Evolutionary conservation across 306 rosid species (phyloP), one percentile per base, ranked within the genome.

Genomic region (Dalbergia cultrata): DNA sequence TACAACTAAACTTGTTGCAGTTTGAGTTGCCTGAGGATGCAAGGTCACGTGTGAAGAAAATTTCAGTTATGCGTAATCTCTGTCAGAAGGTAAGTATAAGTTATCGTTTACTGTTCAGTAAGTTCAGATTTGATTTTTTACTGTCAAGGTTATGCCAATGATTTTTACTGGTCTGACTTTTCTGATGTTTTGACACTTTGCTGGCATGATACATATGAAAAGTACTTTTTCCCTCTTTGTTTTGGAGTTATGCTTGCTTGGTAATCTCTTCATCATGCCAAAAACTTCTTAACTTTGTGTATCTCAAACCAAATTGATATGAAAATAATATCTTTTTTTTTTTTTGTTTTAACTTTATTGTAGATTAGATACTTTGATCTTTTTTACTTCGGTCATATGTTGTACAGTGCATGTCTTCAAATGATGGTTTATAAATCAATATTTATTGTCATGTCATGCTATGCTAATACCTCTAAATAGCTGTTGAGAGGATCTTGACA

Each of bases 41-140:
- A 60, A 86, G 82, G 87, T 81, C 82, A n/a, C 77, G 26, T 12
- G 92, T 87, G 44, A 91, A 88, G 93, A 93, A 88, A 81, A 83
- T 88, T 81, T 87, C 92, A 59, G 97, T 91, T 62, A 43, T 93
- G 43, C 93, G 97, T 43, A 93, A 88, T 90, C 89, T 93, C 44
- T 89, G 94, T 83, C 93, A 85, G 58, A 93, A 93, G 91, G 97
- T 91, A 83, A 74, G 39, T 69, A 53, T 34, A 21, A 52, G 70
- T 33, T 47, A 62, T 69, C 58, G 50, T 11, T 83, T 58, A 0
- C 11, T n/a, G 67, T 35, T 78, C 41, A 41, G 19, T 50, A 9
- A 13, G 31, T 69, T 54, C 14, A 47, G n/a, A 6, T 56, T 58
- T 81, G 39, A 39, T 41, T 66, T 18, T 75, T 74, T 41, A 8